These are phyloP conservation scores for Neurospora sp. DNA, from an alignment of 495 filamentous ascomycete genomes.

Conservation along the genomic window DNA sequence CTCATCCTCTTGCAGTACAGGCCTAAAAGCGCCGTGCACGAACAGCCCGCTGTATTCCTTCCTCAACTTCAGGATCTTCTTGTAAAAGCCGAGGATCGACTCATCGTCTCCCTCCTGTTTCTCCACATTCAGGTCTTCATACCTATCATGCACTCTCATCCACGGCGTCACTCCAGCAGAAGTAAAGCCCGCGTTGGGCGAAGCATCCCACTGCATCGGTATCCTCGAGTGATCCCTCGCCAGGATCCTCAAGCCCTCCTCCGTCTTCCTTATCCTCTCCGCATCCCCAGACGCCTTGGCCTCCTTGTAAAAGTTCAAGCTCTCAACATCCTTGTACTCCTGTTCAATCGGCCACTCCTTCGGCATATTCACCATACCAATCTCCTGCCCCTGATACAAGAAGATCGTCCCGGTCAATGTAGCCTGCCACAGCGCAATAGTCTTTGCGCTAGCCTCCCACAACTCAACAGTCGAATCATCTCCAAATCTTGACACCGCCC, in stretches of 20 bases:
- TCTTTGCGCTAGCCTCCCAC: conserved; percentile 44
- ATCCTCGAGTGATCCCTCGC: conserved; percentile 52
- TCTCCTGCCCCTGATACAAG: conserved; percentile 63
- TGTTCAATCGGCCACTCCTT: conserved; percentile 41
- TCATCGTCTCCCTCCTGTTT: conserved; percentile 24
- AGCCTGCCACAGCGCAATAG: conserved; percentile 50
- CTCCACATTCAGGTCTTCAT: conserved; percentile 34
- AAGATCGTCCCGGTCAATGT: conserved; percentile 33
- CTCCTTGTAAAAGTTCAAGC: conserved; percentile 46
- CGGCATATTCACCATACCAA: conserved; percentile 61
- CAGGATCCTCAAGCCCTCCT: conserved; percentile 33
- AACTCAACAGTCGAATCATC: conserved; percentile 37
- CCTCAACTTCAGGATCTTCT: conserved; percentile 29
- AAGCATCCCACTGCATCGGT: conserved; percentile 52
- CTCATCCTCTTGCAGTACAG: conserved; percentile 15
- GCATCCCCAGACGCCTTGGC: conserved; percentile 13
- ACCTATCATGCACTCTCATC: conserved; percentile 43
- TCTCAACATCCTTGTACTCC: conserved; percentile 60
- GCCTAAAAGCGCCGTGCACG: conserved; percentile 50
- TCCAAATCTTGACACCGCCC: conserved; percentile 47
- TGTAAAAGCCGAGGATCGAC: conserved; percentile 40
- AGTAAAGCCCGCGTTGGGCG: conserved; percentile 43
- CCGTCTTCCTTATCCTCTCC: conserved; percentile 26
- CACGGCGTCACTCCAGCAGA: conserved; percentile 29
- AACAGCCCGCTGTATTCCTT: conserved; percentile 45